Evolutionary conservation across 2,329 filamentous ascomycete genomes (phyloP).

Genomic region (Ascochyta lentis): DNA sequence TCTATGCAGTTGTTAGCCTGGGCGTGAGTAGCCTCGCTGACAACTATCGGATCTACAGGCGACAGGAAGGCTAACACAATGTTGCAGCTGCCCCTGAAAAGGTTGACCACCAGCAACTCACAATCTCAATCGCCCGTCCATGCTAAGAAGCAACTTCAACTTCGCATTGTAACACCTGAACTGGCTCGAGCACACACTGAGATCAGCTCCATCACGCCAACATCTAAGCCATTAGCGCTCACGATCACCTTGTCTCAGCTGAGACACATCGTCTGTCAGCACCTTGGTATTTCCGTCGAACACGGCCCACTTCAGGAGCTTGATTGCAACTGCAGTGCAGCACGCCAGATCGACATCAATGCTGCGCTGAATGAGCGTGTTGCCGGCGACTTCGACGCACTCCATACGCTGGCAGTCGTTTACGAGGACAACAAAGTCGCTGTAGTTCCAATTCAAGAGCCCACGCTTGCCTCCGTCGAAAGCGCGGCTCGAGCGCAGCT

Average conservation of each 20-base stretch:
- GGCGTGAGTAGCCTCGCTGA: neutral
- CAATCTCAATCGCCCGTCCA: neutral
- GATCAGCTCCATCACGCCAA: conserved; percentile 12
- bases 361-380: conserved; percentile 5
- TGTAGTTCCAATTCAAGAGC: conserved; percentile 11
- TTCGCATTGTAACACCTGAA: conserved; percentile 40
- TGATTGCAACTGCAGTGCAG: conserved; percentile 40
- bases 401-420: conserved; percentile 25
- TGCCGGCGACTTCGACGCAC: neutral
- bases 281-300: conserved; percentile 22
- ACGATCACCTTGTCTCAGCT: conserved; percentile 26
- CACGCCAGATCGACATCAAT: conserved; percentile 27
- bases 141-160: conserved; percentile 2
- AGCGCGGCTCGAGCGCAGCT: neutral
- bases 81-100: neutral
- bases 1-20: conserved; percentile 29
- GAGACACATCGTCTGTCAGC: conserved; percentile 24
- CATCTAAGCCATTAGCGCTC: conserved; percentile 22
- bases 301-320: conserved; percentile 9
- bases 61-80: neutral
- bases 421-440: conserved; percentile 28
- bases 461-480: conserved; percentile 1
- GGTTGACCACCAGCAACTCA: neutral
- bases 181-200: conserved; percentile 20
- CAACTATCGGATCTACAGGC: neutral